Evolutionary conservation across 345 rosid genomes (phyloP), one percentile per base, ranked within the genome.

Genomic region (Salix suchowensis): DNA sequence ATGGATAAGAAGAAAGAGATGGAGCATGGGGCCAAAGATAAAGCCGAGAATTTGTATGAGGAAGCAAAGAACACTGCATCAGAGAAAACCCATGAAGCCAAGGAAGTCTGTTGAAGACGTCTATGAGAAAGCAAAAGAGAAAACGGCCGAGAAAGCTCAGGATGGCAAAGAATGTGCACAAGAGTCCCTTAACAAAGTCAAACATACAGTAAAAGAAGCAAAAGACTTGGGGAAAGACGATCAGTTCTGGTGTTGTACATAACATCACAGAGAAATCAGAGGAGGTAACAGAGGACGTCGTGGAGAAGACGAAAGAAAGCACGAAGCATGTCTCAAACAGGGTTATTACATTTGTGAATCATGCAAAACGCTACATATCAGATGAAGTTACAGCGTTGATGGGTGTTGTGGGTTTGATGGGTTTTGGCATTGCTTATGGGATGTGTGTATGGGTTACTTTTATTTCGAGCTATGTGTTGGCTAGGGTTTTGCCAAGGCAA

Each of bases 391-490:
- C 75, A 64, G 69, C 68, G 15, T 19, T 79, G 19, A 80, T 80
- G 77, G 68, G 86, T 24, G 71, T 88, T 61, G 37, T 82, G 28
- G 86, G 87, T 50, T 48, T 91, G 70, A 67, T 83, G 26, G 93
- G 90, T 10, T 87, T 89, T 1, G 80, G 89, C 0, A 79, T 84
- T 1, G 90, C 91, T 2, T 93, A 85, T 70, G 98, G 98, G 74
- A 85, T 80, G 84, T 78, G 90, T 70, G 81, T 87, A 54, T 95
- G 98, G 97, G 91, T 95, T 6, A 88, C 97, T 40, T 91, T 95
- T 76, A 66, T 88, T 14, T 91, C 96, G 2, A 89, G 93, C 82
- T 80, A 89, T 70, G 86, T 90, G 28, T 62, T 95, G 42, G 87
- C 89, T 0, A 65, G 79, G 21, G 78, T 81, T 44, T 50, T 93